Base-by-base conservation (phyloP, 805 yeast species). In the Candida koratica region DNA sequence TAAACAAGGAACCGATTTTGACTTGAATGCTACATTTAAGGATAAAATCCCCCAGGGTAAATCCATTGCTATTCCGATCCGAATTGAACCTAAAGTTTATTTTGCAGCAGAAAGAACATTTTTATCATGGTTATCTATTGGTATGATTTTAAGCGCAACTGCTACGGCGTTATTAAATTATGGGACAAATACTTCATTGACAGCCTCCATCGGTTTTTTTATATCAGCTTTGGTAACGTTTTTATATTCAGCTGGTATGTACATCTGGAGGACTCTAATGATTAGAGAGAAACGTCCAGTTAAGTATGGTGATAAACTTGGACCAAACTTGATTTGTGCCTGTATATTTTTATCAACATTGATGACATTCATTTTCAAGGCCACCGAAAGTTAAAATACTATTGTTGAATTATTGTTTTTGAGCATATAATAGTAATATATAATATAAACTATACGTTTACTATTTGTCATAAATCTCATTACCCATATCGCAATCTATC, bases 51-150 rank as follows among this genome's bases (percentile, higher is more conserved):
- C 98, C 15, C 79, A 84, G 27, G 98, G 97, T 2, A 89, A 88
- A 60, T 72, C 75, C 29, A 85, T 93, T 41, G 78, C 88, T 52
- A 93, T 93, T 6, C 98, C 97, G 2, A 94, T 93, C 25, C 77
- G 98, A 52, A 89, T 93, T 24, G 98, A 93, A 62, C 98, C 98
- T 40, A 93, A 93, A 65, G 98, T 93, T n/a, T 93, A 93, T 58
- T 93, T 93, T 61, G 98, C 98, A 5, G 87, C 95, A 16, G 98
- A 93, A 61, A 79, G 98, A 64, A 93, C 98, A 0, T 90, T 81
- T 54, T 69, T 93, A 44, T 77, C 94, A 26, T 93, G 98, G 98
- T 65, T 90, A 38, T 89, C 95, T 26, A 86, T 93, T 48, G 85
- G 93, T 6, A 77, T 93, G 69, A 69, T 90, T 28, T 69, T 93